phyloP scores from a whole-genome alignment of 345 rosid genomes.

The Arabis alpina region DNA sequence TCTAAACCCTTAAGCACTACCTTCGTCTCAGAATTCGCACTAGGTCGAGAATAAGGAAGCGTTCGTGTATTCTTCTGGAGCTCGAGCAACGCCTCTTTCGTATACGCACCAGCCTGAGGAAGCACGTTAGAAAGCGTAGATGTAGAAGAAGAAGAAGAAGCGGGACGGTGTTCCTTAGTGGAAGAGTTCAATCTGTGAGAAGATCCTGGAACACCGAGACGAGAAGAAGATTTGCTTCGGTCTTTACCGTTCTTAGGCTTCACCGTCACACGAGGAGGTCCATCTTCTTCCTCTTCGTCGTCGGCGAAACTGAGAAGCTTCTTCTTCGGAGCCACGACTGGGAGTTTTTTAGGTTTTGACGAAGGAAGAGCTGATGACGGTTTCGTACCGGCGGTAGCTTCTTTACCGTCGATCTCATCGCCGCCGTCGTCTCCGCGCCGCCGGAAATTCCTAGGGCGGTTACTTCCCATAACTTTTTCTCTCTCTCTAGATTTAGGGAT shows the following conservation, averaged over 20 bases:
- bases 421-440: slow-evolving; percentile 63
- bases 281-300: slow-evolving; percentile 61
- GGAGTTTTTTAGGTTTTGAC: slow-evolving; percentile 61
- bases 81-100: slow-evolving; percentile 87
- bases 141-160: slow-evolving; percentile 39
- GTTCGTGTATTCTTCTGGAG: slow-evolving; percentile 82
- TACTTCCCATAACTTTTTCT: slow-evolving; percentile 50
- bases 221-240: slow-evolving; percentile 53
- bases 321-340: slow-evolving; percentile 47
- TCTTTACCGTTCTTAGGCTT: slow-evolving; percentile 43
- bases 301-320: slow-evolving; percentile 88
- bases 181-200: slow-evolving; percentile 63
- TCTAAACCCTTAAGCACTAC: slow-evolving; percentile 59
- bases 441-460: slow-evolving; percentile 76
- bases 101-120: slow-evolving; percentile 88
- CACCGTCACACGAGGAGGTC: slow-evolving; percentile 29
- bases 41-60: slow-evolving; percentile 58
- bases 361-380: slow-evolving; percentile 42
- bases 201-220: slow-evolving; percentile 47
- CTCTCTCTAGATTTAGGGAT: slow-evolving; percentile 18
- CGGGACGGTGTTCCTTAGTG: slow-evolving; percentile 59
- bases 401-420: slow-evolving; percentile 27
- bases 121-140: slow-evolving; percentile 63
- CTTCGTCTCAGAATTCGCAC: slow-evolving; percentile 55
- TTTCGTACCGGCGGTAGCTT: slow-evolving; percentile 32